phyloP scores from a whole-genome alignment of 75 land plant species.

The Selaginella moellendorffii region DNA sequence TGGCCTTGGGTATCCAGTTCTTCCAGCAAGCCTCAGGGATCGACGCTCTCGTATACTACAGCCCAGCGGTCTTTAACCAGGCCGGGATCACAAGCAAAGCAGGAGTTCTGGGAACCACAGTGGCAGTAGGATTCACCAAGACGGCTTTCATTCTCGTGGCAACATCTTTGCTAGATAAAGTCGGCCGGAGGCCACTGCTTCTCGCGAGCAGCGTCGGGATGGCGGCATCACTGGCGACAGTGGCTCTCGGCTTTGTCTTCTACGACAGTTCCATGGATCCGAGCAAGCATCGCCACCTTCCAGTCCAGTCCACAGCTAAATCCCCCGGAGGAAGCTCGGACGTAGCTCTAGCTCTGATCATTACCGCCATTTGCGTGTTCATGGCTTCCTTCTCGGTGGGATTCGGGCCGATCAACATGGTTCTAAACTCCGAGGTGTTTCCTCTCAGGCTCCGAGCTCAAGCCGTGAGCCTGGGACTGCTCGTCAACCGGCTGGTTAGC shows the following conservation, averaged over 20 bases:
- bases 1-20: slow-evolving; percentile 34
- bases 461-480: not conserved
- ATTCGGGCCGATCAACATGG: slow-evolving; percentile 1
- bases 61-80: slow-evolving; percentile 47
- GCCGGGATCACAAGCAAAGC: slow-evolving; percentile 37
- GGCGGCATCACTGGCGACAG: not conserved
- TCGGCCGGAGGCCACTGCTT: not conserved
- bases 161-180: not conserved
- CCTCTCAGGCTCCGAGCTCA: slow-evolving; percentile 3
- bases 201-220: slow-evolving; percentile 3
- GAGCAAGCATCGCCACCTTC: not conserved
- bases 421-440: slow-evolving; percentile 1
- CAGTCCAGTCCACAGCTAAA: not conserved
- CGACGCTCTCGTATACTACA: slow-evolving; percentile 41
- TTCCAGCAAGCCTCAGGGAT: slow-evolving; percentile 47
- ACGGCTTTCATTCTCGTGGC: not conserved
- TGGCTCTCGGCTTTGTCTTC: not conserved
- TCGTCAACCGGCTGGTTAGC: not conserved
- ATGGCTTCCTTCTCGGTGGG: slow-evolving; percentile 8
- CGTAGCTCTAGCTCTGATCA: not conserved
- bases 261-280: not conserved
- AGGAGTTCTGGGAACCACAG: not conserved
- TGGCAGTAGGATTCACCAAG: not conserved
- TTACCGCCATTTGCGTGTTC: not conserved
- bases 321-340: not conserved